Percentiles rank a stretch among this genome's conserved stretches.
Conservation (phyloP, 306 rosid species). For the Pachyrhizus erosus region DNA sequence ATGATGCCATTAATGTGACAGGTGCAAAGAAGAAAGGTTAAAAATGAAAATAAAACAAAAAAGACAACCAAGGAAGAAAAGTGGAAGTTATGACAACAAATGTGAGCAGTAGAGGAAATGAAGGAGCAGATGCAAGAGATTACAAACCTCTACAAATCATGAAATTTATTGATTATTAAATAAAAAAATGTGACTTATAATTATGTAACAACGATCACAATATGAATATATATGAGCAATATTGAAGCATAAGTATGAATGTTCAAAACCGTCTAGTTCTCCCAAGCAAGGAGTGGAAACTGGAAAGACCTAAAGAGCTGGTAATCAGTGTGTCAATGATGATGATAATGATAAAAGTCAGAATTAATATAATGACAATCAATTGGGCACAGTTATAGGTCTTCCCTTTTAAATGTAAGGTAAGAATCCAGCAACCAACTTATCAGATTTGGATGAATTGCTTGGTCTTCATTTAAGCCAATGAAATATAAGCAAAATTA, state of each 20-base stretch:
- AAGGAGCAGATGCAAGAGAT: not conserved
- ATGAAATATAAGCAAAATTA: slow-evolving; percentile 7
- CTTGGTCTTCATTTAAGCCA: slow-evolving; percentile 14
- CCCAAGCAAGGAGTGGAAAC: not conserved
- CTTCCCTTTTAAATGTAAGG: not conserved
- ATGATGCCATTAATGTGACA: slow-evolving; percentile 21
- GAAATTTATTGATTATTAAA: not conserved
- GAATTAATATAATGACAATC: not conserved
- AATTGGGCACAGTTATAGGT: not conserved
- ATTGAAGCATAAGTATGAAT: not conserved
- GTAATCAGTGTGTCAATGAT: not conserved
- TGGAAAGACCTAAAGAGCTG: not conserved
- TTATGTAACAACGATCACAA: not conserved
- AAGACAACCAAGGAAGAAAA: not conserved
- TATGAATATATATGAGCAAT: not conserved
- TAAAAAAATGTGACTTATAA: not conserved
- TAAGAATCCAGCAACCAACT: not conserved
- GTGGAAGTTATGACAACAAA: not conserved
- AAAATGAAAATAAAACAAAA: not conserved
- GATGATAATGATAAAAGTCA: not conserved
- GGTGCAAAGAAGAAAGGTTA: not conserved
- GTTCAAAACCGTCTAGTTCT: not conserved
- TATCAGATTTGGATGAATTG: not conserved
- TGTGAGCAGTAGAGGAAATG: not conserved
- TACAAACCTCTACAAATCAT: not conserved